These are phyloP conservation scores for Colletotrichum tamarilloi DNA, from an alignment of 2,329 filamentous ascomycete genomes.

Conservation along the genomic window DNA sequence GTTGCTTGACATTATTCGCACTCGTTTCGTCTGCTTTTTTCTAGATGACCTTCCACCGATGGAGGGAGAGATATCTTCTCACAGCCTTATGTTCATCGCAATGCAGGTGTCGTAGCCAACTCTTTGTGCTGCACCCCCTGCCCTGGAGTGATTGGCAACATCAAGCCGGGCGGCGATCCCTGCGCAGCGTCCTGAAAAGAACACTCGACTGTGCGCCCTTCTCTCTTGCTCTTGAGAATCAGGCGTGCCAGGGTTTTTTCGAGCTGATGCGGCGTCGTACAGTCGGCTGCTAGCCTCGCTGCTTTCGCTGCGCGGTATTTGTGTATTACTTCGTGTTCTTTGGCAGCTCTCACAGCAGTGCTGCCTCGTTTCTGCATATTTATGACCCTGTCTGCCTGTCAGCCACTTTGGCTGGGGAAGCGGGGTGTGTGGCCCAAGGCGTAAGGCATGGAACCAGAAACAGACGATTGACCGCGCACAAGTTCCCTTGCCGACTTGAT, in stretches of 20 bases:
- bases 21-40: slow-evolving; percentile 10
- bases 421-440: neutral
- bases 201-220: neutral
- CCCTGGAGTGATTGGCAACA: neutral
- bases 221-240: neutral
- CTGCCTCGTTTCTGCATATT: neutral
- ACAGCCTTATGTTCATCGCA: slow-evolving; percentile 20
- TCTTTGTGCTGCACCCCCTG: neutral
- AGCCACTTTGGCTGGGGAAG: slow-evolving; percentile 15
- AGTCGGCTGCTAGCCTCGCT: neutral
- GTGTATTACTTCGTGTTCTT: neutral
- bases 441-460: neutral
- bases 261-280: neutral
- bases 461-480: neutral
- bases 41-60: neutral
- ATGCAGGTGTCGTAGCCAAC: slow-evolving; percentile 20
- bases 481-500: neutral
- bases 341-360: neutral
- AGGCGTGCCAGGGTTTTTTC: neutral
- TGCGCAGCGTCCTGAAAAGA: neutral
- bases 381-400: slow-evolving; percentile 5
- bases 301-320: neutral
- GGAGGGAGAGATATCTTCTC: slow-evolving; percentile 23
- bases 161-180: neutral
- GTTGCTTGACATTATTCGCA: neutral